These are phyloP conservation scores for Monilinia aucupariae DNA, from an alignment of 2,329 filamentous ascomycete species.

Conservation along the genomic window DNA sequence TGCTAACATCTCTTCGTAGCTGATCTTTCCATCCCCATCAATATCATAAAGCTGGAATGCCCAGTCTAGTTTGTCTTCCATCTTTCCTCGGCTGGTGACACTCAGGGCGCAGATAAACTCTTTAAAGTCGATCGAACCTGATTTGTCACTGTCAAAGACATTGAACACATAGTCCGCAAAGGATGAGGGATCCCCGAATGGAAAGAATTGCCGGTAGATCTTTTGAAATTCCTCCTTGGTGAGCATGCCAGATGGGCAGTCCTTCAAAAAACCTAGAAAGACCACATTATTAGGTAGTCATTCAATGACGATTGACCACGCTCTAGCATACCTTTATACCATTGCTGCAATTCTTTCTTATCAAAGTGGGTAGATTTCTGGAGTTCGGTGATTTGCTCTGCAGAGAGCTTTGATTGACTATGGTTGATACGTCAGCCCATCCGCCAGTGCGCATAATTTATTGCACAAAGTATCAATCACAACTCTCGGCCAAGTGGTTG, in stretches of 20 bases:
- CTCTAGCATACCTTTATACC: slow-evolving; percentile 82
- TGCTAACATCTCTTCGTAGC: slow-evolving; percentile 96
- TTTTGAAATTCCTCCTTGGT: slow-evolving; percentile 99
- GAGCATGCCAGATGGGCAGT: slow-evolving; percentile 93
- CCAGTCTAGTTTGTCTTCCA: slow-evolving; percentile 99
- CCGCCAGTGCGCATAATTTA: not conserved
- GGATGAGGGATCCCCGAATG: slow-evolving; percentile 92
- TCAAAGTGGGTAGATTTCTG: slow-evolving; percentile 98
- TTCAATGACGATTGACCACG: slow-evolving; percentile 17
- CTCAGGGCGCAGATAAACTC: slow-evolving; percentile 98
- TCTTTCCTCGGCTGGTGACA: slow-evolving; percentile 93
- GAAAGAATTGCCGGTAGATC: slow-evolving; percentile 99
- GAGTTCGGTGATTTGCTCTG: slow-evolving; percentile 90
- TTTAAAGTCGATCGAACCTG: slow-evolving; percentile 97
- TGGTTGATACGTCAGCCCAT: slow-evolving; percentile 8
- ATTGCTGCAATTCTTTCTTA: slow-evolving; percentile 99
- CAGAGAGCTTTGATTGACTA: slow-evolving; percentile 97
- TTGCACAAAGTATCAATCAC: not conserved
- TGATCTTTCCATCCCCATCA: slow-evolving; percentile 97
- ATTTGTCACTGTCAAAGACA: slow-evolving; percentile 96
- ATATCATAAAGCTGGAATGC: slow-evolving; percentile 99
- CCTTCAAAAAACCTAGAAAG: slow-evolving; percentile 82
- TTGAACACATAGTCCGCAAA: slow-evolving; percentile 99
- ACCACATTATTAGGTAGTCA: slow-evolving; percentile 15
- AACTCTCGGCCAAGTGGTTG: not conserved